phyloP scores from a whole-genome alignment of 331 rosid genomes.

The Cucumis variabilis region DNA sequence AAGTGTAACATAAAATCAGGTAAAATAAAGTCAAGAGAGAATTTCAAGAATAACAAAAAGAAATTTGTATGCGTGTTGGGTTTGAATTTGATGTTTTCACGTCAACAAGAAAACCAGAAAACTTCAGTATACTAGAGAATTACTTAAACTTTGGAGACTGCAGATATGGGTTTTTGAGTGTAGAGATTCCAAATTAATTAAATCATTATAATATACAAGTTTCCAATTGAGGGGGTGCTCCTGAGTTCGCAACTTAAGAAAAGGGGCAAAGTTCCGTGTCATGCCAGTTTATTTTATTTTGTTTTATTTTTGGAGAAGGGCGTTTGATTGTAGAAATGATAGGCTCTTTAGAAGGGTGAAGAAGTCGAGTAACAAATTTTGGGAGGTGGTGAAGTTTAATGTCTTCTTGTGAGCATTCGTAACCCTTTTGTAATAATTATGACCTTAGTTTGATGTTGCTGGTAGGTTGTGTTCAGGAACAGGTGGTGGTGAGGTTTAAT shows the following conservation, averaged over 20 bases:
- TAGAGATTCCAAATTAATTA: too few relatives aligned
- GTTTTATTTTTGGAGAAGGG: not conserved
- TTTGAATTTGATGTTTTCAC: not conserved
- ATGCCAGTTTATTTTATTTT: not conserved
- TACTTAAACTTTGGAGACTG: not conserved
- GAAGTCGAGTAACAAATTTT: not conserved
- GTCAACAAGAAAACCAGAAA: not conserved
- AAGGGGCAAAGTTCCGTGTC: not conserved
- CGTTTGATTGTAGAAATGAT: not conserved
- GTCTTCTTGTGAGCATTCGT: not conserved
- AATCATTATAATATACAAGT: too few relatives aligned
- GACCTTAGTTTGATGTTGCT: not conserved
- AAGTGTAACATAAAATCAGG: slow-evolving; percentile 34
- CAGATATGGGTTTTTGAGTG: too few relatives aligned
- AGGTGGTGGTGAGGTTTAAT: too few relatives aligned
- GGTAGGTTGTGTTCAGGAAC: not conserved
- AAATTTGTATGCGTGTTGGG: slow-evolving; percentile 20
- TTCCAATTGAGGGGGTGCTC: not conserved
- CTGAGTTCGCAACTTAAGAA: not conserved
- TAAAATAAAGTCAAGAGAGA: slow-evolving; percentile 70
- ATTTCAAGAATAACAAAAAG: slow-evolving; percentile 48
- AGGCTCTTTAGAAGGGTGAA: not conserved
- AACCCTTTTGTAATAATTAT: not conserved
- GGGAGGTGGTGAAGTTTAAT: not conserved
- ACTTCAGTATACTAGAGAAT: slow-evolving; percentile 5